These are phyloP conservation scores for Nicotiana noctiflora DNA, from an alignment of 257 asterid species.

Conservation along the genomic window DNA sequence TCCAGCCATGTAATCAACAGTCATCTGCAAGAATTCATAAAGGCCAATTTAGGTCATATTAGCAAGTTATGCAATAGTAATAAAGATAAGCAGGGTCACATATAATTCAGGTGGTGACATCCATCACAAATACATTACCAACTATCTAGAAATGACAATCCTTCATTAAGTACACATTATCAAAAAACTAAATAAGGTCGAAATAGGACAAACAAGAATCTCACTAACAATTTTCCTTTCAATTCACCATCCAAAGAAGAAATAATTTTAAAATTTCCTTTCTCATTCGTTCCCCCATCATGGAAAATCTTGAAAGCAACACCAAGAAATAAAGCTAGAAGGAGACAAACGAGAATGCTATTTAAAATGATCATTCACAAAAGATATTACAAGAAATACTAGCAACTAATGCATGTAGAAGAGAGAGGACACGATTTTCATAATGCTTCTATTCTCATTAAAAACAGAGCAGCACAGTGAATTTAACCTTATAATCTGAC, in stretches of 20 bases:
- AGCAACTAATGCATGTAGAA: background rate
- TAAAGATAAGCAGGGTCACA: background rate
- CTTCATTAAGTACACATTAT: background rate
- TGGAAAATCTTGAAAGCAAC: background rate
- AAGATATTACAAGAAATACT: background rate
- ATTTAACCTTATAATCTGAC: background rate
- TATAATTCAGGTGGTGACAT: background rate
- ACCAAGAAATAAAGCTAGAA: background rate
- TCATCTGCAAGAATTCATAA: slow-evolving; percentile 61
- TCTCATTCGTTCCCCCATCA: background rate
- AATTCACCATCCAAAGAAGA: background rate
- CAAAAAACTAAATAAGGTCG: background rate
- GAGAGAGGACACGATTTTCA: background rate
- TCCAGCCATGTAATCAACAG: slow-evolving; percentile 70
- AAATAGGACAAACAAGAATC: background rate
- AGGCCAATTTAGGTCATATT: background rate
- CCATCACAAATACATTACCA: background rate
- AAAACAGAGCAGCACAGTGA: background rate
- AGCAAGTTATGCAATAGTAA: background rate
- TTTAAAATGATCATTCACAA: background rate
- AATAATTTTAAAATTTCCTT: background rate
- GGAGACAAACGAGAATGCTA: background rate
- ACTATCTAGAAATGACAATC: background rate
- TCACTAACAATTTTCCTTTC: background rate
- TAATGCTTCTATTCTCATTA: background rate